Percentiles rank a stretch among this genome's conserved stretches.
These are phyloP conservation scores for Penicillium soppii DNA, from an alignment of 495 filamentous ascomycete genomes.

Conservation along the genomic window DNA sequence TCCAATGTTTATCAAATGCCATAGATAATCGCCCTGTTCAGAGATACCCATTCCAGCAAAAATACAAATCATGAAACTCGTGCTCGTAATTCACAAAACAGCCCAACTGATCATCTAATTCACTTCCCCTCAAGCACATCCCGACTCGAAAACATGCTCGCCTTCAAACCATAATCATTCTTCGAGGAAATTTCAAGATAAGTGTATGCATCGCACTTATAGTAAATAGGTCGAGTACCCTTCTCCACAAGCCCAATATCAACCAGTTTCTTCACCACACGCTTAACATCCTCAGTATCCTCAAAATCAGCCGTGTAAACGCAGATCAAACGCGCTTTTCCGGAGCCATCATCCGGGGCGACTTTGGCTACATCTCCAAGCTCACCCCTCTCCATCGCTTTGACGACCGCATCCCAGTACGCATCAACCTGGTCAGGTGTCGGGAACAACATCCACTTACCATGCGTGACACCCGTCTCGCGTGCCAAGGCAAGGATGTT, in stretches of 20 bases:
- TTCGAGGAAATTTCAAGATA: slow-evolving; percentile 61
- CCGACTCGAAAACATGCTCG: slow-evolving; percentile 48
- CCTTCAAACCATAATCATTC: slow-evolving; percentile 68
- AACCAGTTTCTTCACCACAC: slow-evolving; percentile 60
- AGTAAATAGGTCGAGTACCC: slow-evolving; percentile 60
- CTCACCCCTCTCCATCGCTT: slow-evolving; percentile 59
- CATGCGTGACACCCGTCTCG: slow-evolving; percentile 53
- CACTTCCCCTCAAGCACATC: slow-evolving; percentile 37
- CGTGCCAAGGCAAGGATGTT: slow-evolving; percentile 58
- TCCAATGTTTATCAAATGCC: neutral
- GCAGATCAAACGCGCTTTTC: slow-evolving; percentile 57
- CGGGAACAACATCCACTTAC: slow-evolving; percentile 88
- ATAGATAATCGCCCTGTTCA: slow-evolving; percentile 4
- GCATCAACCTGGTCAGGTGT: slow-evolving; percentile 53
- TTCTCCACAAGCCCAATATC: slow-evolving; percentile 56
- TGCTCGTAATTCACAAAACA: slow-evolving; percentile 5
- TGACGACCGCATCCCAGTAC: slow-evolving; percentile 62
- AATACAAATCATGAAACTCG: neutral
- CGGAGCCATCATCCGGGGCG: slow-evolving; percentile 49
- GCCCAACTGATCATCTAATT: slow-evolving; percentile 7
- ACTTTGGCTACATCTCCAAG: slow-evolving; percentile 73
- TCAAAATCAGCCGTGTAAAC: slow-evolving; percentile 75
- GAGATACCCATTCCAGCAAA: slow-evolving; percentile 14
- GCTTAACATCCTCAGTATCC: slow-evolving; percentile 64
- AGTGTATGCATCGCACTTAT: slow-evolving; percentile 82